Evolutionary conservation across 1,284 basidiomycete species (phyloP).

Genomic region (Fomitopsis betulina): DNA sequence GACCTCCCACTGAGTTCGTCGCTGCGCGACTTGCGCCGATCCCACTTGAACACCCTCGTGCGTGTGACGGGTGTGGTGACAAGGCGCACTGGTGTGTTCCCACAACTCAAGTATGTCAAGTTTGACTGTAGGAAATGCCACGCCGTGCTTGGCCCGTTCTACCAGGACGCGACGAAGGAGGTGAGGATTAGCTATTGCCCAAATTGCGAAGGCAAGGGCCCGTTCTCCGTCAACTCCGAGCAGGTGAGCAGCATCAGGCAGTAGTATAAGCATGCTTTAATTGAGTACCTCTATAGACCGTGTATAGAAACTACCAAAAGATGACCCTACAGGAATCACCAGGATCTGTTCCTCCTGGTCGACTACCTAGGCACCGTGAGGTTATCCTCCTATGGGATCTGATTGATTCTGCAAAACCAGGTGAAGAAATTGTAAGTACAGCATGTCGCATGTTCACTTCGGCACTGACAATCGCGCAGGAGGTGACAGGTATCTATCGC

Average conservation of each 20-base stretch:
- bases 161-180: conserved; percentile 94
- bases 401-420: conserved; percentile 96
- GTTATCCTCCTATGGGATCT: conserved; percentile 97
- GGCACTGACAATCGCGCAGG: conserved; percentile 34
- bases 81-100: conserved; percentile 93
- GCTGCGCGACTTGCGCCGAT: conserved; percentile 89
- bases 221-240: conserved; percentile 96
- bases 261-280: neutral
- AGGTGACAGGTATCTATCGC: conserved; percentile 95
- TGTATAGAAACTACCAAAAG: conserved; percentile 98
- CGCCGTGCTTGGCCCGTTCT: conserved; percentile 92
- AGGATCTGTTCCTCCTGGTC: conserved; percentile 96
- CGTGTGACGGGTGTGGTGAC: conserved; percentile 98
- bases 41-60: conserved; percentile 92
- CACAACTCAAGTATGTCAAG: conserved; percentile 98
- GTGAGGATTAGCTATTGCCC: conserved; percentile 93
- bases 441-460: neutral
- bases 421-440: conserved; percentile 87
- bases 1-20: conserved; percentile 89
- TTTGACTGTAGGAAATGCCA: conserved; percentile 96
- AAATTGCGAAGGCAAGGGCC: conserved; percentile 91
- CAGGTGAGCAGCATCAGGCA: conserved; percentile 49
- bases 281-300: conserved; percentile 57
- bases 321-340: conserved; percentile 99
- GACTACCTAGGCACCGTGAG: conserved; percentile 93